These are phyloP conservation scores for Venturiaceae sp. DNA, from an alignment of 2,329 filamentous ascomycete species.

Conservation along the genomic window DNA sequence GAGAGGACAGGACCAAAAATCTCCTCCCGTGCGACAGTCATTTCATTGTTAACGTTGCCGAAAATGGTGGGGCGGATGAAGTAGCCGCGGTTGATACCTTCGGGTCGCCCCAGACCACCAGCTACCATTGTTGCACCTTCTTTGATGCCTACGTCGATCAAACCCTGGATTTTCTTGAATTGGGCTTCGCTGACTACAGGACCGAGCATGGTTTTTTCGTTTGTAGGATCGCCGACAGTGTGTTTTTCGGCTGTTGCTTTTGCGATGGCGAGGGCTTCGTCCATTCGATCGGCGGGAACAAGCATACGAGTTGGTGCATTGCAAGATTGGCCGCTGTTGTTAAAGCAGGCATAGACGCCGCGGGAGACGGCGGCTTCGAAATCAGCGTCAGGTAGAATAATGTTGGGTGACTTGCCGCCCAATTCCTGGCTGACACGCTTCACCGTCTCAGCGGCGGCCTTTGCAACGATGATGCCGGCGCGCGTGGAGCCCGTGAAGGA, in stretches of 20 bases:
- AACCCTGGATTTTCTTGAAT: slow-evolving; percentile 60
- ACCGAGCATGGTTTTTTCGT: slow-evolving; percentile 60
- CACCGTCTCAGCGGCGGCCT: slow-evolving; percentile 53
- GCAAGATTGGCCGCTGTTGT: slow-evolving; percentile 51
- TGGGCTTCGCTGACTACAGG: slow-evolving; percentile 64
- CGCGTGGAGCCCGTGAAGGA: slow-evolving; percentile 69
- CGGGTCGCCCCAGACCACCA: slow-evolving; percentile 44
- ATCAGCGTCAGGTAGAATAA: slow-evolving; percentile 49
- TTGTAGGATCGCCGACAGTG: slow-evolving; percentile 62
- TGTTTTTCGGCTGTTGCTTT: slow-evolving; percentile 48
- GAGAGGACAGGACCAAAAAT: slow-evolving; percentile 6
- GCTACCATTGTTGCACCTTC: slow-evolving; percentile 57
- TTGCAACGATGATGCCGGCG: slow-evolving; percentile 68
- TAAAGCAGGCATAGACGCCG: slow-evolving; percentile 50
- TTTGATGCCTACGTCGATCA: slow-evolving; percentile 58
- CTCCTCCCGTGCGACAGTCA: slow-evolving; percentile 6
- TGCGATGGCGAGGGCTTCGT: slow-evolving; percentile 55
- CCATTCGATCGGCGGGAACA: slow-evolving; percentile 48
- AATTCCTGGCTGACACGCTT: slow-evolving; percentile 54
- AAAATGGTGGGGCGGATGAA: slow-evolving; percentile 14
- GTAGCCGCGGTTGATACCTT: slow-evolving; percentile 5
- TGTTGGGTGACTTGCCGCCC: slow-evolving; percentile 47
- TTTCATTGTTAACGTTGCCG: slow-evolving; percentile 4
- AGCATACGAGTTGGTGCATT: slow-evolving; percentile 48
- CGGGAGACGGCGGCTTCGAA: slow-evolving; percentile 56